Percentiles rank a stretch among this genome's conserved stretches.
Evolutionary conservation across 257 asterid species (phyloP).

Genomic region (Cynanchum wilfordii): DNA sequence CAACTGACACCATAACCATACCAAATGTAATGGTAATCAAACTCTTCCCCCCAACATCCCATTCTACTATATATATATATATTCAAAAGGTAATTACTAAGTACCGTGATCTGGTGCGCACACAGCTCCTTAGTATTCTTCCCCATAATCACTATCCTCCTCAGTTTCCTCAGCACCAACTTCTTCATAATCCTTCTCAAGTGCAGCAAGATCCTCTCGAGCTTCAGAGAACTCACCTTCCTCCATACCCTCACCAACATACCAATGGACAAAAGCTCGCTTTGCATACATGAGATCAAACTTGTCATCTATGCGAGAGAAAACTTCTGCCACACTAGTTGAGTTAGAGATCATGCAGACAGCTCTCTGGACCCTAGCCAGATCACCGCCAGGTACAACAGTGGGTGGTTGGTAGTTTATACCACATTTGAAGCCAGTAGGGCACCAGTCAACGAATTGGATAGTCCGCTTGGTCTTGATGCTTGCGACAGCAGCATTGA

Average conservation of each 20-base stretch:
- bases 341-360: constrained; percentile 42
- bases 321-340: constrained; percentile 41
- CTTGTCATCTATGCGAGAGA: constrained; percentile 37
- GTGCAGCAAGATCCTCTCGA: constrained; percentile 38
- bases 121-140: constrained; percentile 21
- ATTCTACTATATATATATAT: too few species aligned
- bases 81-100: not conserved
- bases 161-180: constrained; percentile 35
- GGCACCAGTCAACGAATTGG: constrained; percentile 43
- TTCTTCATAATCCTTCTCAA: constrained; percentile 46
- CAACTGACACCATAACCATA: not conserved
- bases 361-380: constrained; percentile 41
- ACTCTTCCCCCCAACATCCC: not conserved
- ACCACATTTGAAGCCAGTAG: constrained; percentile 43
- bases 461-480: constrained; percentile 39
- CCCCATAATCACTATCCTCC: constrained; percentile 32
- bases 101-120: not conserved
- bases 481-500: constrained; percentile 35
- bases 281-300: constrained; percentile 38
- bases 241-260: constrained; percentile 47
- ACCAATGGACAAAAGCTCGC: constrained; percentile 43
- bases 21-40: not conserved
- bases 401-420: constrained; percentile 42
- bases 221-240: constrained; percentile 44
- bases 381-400: constrained; percentile 41